Evolutionary conservation across 164 flowering plant genomes (phyloP).

Genomic region (Chimonanthus praecox): DNA sequence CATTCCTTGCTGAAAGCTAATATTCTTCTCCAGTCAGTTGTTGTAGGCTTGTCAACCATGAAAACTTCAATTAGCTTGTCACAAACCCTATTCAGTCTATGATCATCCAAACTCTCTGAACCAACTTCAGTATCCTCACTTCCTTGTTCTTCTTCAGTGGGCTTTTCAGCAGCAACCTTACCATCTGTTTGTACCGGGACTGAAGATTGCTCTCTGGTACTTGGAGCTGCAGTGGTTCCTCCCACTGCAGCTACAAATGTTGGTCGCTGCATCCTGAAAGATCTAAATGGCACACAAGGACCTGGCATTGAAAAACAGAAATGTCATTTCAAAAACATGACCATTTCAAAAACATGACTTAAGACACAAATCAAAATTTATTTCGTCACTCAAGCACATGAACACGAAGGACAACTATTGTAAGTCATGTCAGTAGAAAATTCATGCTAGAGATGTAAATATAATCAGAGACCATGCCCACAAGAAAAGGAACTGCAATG

Average conservation of each 20-base stretch:
- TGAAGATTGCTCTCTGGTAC: constrained; percentile 16
- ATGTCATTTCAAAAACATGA: background rate
- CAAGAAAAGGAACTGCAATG: background rate
- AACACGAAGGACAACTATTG: background rate
- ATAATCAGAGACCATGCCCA: background rate
- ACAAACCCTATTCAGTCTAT: constrained; percentile 61
- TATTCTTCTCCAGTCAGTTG: constrained; percentile 89
- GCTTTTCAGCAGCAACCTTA: constrained; percentile 10
- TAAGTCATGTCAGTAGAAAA: background rate
- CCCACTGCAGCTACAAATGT: constrained; percentile 23
- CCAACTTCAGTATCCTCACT: constrained; percentile 17
- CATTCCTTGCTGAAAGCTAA: constrained; percentile 78
- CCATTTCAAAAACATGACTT: background rate
- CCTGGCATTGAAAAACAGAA: constrained; percentile 14
- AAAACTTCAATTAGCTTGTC: constrained; percentile 84
- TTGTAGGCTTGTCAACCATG: constrained; percentile 86
- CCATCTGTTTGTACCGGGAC: constrained; percentile 12
- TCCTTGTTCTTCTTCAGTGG: constrained; percentile 11
- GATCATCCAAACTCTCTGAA: constrained; percentile 23
- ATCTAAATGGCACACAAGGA: constrained; percentile 2
- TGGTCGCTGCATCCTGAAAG: constrained; percentile 6
- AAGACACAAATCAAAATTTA: background rate
- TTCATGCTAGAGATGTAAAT: background rate
- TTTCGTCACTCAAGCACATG: background rate
- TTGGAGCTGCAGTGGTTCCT: constrained; percentile 30